Percentiles rank a stretch among this genome's conserved stretches.
phyloP scores from a whole-genome alignment of 768 basidiomycete species.

The Grammothele lineata region DNA sequence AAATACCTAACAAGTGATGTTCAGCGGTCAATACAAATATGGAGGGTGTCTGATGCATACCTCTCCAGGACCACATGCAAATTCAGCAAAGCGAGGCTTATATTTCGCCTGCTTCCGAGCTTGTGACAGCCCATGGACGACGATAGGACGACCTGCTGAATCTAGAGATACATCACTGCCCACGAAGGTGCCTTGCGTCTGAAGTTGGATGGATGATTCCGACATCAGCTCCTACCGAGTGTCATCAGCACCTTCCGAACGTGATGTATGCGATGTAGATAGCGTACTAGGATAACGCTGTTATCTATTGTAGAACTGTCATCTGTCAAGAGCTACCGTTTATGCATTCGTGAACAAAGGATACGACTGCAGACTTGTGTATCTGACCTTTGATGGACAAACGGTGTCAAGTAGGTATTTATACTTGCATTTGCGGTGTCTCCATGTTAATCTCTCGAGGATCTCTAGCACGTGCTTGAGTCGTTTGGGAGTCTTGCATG shows the following conservation, averaged over 20 bases:
- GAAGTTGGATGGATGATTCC: conserved; percentile 53
- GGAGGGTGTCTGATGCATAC: conserved; percentile 30
- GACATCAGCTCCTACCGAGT: conserved; percentile 68
- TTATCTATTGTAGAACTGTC: conserved; percentile 47
- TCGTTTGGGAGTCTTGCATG: conserved; percentile 69
- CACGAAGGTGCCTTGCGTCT: conserved; percentile 44
- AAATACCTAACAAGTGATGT: conserved; percentile 48
- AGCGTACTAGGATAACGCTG: conserved; percentile 56
- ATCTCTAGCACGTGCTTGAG: conserved; percentile 51
- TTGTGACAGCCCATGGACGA: conserved; percentile 43
- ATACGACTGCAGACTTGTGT: too few species aligned
- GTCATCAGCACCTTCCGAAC: too few species aligned
- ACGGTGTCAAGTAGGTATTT: conserved; percentile 52
- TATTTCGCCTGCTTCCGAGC: conserved; percentile 38
- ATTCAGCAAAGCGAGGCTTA: conserved; percentile 81
- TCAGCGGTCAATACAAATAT: not conserved
- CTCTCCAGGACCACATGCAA: conserved; percentile 60
- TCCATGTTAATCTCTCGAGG: conserved; percentile 59
- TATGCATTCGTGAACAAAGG: too few species aligned
- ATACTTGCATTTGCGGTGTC: conserved; percentile 69
- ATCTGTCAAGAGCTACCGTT: conserved; percentile 34
- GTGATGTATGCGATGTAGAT: not conserved
- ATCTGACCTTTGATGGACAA: conserved; percentile 75
- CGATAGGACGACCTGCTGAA: conserved; percentile 44
- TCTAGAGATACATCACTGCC: conserved; percentile 46